Evolutionary conservation across 805 yeast genomes (phyloP), one percentile per base, ranked within the genome.

Genomic region (Pichia deserticola): DNA sequence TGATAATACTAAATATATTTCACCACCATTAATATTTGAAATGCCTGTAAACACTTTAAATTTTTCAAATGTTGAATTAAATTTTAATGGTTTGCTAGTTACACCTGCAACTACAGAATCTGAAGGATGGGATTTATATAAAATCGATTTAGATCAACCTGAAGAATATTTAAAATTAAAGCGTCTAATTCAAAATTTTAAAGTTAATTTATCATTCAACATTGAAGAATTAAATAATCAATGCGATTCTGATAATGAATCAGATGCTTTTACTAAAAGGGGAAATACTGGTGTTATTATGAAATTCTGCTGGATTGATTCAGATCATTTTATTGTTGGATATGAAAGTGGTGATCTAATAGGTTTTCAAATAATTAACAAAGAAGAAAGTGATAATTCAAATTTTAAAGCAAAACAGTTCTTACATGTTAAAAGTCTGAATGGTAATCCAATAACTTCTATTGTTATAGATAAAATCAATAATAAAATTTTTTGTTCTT

Each of bases 41-140:
- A 70, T 84, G 55, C 89, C 89, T 6, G 84, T 85, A 40, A 88
- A 88, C 62, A 72, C 87, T 5, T 67, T 88, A 54, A 87, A 86
- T 57, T 88, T 83, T 62, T 77, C 89, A 56, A 79, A 81, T 48
- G 79, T 82, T n/a, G 81, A 74, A 5, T 63, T 75, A 15, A 48
- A 44, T 7, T 60, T 61, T 1, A 42, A 44, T 2, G 54, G 52
- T 5, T 32, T 52, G 11, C 50, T 79, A 29, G 60, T 82, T 6
- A 77, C 86, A 0, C 89, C 95, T 0, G 80, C 83, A 15, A 78
- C 89, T 0, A 63, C 72, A 9, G 78, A 79, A 57, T 81, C 93
- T 0, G 78, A 82, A 39, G 72, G 73, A 35, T 74, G 85, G 53
- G 95, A 86, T 58, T 60, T 87, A 1, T 84, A 84, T 60, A 59